Evolutionary conservation across 163 green algal species (phyloP).

Genomic region (Picocystis sp.): DNA sequence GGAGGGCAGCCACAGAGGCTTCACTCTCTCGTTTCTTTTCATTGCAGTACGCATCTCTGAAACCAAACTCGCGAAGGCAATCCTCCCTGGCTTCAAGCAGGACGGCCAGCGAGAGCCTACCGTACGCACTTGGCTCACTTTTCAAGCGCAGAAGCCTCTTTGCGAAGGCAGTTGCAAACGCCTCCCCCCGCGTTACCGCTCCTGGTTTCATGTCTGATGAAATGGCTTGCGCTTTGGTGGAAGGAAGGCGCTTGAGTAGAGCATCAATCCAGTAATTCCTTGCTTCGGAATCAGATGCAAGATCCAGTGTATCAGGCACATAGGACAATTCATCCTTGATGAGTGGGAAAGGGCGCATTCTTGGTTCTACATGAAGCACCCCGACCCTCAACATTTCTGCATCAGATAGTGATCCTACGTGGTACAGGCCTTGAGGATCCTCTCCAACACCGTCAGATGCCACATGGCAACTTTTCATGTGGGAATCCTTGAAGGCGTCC

Average conservation of each 20-base stretch:
- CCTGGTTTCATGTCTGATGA: background rate
- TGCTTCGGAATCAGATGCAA: conserved; percentile 43
- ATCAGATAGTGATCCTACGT: no score
- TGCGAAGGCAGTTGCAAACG: background rate
- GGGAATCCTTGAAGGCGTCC: no score
- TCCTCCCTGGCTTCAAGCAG: conserved; percentile 91
- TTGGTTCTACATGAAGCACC: conserved; percentile 84
- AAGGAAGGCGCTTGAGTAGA: conserved; percentile 33
- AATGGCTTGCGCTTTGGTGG: background rate
- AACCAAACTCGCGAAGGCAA: conserved; percentile 86
- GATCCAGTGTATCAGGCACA: conserved; percentile 75
- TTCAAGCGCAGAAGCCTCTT: background rate
- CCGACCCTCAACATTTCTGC: conserved; percentile 34
- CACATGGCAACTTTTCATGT: no score
- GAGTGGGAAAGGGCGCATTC: conserved; percentile 7
- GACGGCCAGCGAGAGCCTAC: conserved; percentile 66
- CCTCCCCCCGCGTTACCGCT: conserved; percentile 1
- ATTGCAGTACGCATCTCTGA: conserved; percentile 75
- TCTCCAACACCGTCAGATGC: no score
- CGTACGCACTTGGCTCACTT: conserved; percentile 67
- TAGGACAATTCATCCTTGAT: conserved; percentile 33
- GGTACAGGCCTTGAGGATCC: no score
- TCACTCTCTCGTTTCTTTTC: conserved; percentile 54
- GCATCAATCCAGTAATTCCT: conserved; percentile 64
- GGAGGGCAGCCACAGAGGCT: conserved; percentile 71